Evolutionary conservation across 106 monocot genomes (phyloP), one percentile per base, ranked within the genome.

Genomic region (Phalaenopsis aphrodite): DNA sequence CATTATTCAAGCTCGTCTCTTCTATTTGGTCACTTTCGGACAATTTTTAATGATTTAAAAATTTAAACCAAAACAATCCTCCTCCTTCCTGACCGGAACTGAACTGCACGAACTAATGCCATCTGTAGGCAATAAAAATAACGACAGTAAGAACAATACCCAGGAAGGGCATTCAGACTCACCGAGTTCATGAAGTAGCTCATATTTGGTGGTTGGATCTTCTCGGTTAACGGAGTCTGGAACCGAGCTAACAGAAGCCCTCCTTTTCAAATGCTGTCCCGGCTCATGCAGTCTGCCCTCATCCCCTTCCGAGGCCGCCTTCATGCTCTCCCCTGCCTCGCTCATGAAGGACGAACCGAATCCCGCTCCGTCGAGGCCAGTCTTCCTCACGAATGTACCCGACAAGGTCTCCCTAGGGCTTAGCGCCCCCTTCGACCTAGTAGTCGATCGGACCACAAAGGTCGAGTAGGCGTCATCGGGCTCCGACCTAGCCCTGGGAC

Each of bases 181-280:
- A 99, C 99, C 99, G 41, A 99, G 95, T 77, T 99, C 99, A 82
- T 93, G 88, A 37, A 99, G 94, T 84, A 99, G 43, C 74, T 99
- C 94, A 42, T 99, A 99, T 82, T 94, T 99, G 24, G 94, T 87
- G 21, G 91, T 84, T 10, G 98, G 98, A 72, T 99, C 98, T 84
- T 99, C 98, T 76, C 80, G 91, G 9, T 89, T 81, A 52, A 99
- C 64, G 57, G 84, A 93, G 1, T 99, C 98, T 5, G 98, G 91
- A 16, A 99, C 81, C 4, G 98, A 99, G 81, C 94, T 99, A 66
- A 94, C 92, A 30, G 98, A 99, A 24, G 91, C 80, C 82, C 85
- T 99, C 86, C 87, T 87, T 87, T 87, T 86, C 78, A 57, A 82
- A 46, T 90, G 85, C 86, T 82, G 87, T 49, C 57, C 37, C 81